Percentiles rank a stretch among this genome's conserved stretches.
These are phyloP conservation scores for Trametes punicea DNA, from an alignment of 768 basidiomycete genomes.

Conservation along the genomic window DNA sequence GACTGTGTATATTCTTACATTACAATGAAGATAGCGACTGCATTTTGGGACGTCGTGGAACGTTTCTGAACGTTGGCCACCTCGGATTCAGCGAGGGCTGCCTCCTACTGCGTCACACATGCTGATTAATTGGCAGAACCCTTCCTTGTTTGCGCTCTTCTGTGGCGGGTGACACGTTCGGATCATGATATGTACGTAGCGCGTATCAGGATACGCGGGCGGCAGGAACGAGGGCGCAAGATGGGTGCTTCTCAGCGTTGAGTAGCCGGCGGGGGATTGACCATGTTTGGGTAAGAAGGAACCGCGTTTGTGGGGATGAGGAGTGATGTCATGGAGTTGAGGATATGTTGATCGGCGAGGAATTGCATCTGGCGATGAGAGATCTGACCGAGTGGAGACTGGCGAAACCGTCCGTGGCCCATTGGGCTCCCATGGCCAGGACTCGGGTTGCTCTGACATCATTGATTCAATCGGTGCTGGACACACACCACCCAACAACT, in stretches of 20 bases:
- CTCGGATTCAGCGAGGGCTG: neutral
- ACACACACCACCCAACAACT: conserved; percentile 17
- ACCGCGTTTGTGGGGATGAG: conserved; percentile 2
- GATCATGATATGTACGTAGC: neutral
- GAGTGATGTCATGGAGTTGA: conserved; percentile 19
- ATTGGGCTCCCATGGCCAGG: neutral
- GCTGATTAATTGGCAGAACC: neutral
- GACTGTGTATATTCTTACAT: too few relatives aligned
- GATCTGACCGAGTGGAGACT: conserved; percentile 17
- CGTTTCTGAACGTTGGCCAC: neutral
- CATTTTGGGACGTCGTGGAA: too few relatives aligned
- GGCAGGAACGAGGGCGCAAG: conserved; percentile 11
- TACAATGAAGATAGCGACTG: too few relatives aligned
- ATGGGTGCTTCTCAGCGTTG: conserved; percentile 5
- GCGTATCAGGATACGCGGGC: neutral
- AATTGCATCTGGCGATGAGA: conserved; percentile 1
- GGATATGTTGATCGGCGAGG: conserved; percentile 5
- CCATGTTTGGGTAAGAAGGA: conserved; percentile 7
- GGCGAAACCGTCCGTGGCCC: neutral
- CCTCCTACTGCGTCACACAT: neutral
- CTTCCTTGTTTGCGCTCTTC: neutral
- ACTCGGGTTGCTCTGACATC: conserved; percentile 12
- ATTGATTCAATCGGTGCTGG: conserved; percentile 5
- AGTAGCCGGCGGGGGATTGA: conserved; percentile 3
- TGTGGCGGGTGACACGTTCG: neutral